Base-by-base conservation (phyloP, 2,329 filamentous ascomycete genomes). In the Paraconiothyrium brasiliense region DNA sequence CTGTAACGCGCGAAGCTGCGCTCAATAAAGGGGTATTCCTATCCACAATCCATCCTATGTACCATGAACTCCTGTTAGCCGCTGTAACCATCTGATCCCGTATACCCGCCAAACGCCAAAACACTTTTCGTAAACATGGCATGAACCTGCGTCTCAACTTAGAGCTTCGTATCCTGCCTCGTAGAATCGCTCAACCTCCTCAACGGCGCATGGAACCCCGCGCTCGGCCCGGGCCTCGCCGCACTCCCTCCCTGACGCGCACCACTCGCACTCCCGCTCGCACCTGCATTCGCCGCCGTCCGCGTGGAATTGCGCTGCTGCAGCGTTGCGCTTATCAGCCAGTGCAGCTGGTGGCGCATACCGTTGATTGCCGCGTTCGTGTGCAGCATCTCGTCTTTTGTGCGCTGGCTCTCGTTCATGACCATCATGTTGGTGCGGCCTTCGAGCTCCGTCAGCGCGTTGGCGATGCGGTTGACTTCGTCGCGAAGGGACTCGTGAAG, bases 331-430 rank as follows among this genome's bases (percentile, higher is more conserved):
- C 85, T 86, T 69, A 87, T 84, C 13, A 89, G 80, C 87, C 87
- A 89, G 56, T 88, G 86, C 24, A 89, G 80, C 68, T 89, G 87
- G 79, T 88, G 83, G 57, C 85, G 82, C 63, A 89, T 82, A 16
- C 82, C 84, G 66, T 83, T 85, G 48, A 89, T 81, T 43, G 86
- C 86, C 3, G 86, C 86, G 62, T 85, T 87, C 8, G 85, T 84
- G 68, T 88, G 87, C 11, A 86, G 81, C 78, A 89, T 84, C 61
- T 89, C 87, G 66, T 89, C 87, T 62, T 87, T 86, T 54, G 85
- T 82, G 3, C 87, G 85, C 35, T 89, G 80, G 50, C 83, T 87
- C 71, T 89, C 87, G 67, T 88, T 89, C 78, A 89, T 83, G 44
- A 87, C 84, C 61, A 86, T 84, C 86, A 89, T 87, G 73, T 82